Base-by-base conservation (phyloP, 345 rosid genomes). In the Brassica nigra region DNA sequence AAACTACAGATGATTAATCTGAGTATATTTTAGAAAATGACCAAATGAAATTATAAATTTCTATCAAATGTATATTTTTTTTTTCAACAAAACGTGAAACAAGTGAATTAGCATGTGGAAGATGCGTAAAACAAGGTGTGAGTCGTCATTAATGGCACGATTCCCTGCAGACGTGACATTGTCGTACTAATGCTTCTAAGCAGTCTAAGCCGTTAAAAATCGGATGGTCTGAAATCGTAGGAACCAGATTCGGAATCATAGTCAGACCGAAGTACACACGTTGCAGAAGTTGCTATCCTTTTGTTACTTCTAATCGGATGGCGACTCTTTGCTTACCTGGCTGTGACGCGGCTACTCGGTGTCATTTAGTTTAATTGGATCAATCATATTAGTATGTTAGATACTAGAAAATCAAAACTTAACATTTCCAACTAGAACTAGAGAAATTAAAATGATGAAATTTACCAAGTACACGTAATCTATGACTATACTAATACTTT, bases 281-380 rank as follows among this genome's bases (percentile, higher is more conserved):
- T 75, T 62, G 75, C 44, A 59, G 34, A 58, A 30, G 62, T 79
- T 58, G 63, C 23, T 33, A 36, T 68, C 42, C 39, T 6, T 31
- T 39, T 39, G 47, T 39, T 39, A 39, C 16, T 62, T 61, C 29
- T 57, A 2, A 68, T 68, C 52, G 75, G 59, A 68, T 33, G 28
- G 68, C 42, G 83, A 74, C 68, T 75, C 34, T 75, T 39, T 70
- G 72, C 79, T 70, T 36, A 75, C 76, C 54, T 80, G 83, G 83
- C 68, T 68, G 52, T 8, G 52, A 47, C 74, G 59, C 18, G 18
- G 18, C 18, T 18, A 18, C 18, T 18, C 18, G 18, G 18, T 18
- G 18, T 18, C 18, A 18, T 18, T 18, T 18, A 18, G 18, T 18
- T 18, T 18, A 18, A 18, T 18, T 18, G 18, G 18, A 18, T 18